A percentile compares a stretch with the other conserved stretches of the same genome.
These are phyloP conservation scores for Penicillium simplicissimum DNA, from an alignment of 495 filamentous ascomycete species.

Conservation along the genomic window DNA sequence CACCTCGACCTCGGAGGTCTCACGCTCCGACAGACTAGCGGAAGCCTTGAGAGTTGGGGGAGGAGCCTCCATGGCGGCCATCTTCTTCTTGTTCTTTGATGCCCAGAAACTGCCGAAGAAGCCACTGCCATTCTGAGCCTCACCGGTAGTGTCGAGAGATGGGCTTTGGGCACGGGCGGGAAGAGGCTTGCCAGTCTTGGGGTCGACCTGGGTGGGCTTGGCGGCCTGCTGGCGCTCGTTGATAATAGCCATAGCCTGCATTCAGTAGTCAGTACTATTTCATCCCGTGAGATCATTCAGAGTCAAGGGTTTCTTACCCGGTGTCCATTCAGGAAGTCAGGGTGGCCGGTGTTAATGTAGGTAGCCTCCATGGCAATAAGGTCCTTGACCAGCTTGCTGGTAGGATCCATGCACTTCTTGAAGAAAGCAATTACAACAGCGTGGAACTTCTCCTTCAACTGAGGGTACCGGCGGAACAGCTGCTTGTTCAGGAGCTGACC, in stretches of 20 bases:
- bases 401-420: constrained; percentile 96
- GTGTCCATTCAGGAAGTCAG: constrained; percentile 96
- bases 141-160: constrained; percentile 55
- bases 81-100: constrained; percentile 99
- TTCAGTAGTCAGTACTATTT: constrained; percentile 13
- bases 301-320: constrained; percentile 52
- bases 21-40: constrained; percentile 86
- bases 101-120: constrained; percentile 99
- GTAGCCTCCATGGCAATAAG: constrained; percentile 93
- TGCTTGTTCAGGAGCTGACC: constrained; percentile 85
- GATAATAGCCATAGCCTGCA: constrained; percentile 91
- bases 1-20: constrained; percentile 93
- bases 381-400: constrained; percentile 94
- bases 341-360: constrained; percentile 98
- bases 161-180: constrained; percentile 73
- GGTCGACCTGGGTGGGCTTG: constrained; percentile 95
- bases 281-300: no score
- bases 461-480: constrained; percentile 88
- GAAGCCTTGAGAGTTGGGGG: constrained; percentile 92
- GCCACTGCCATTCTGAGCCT: constrained; percentile 62
- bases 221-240: constrained; percentile 79
- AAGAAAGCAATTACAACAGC: constrained; percentile 92
- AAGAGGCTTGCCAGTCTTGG: constrained; percentile 96
- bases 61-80: constrained; percentile 96
- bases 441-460: constrained; percentile 95